These are phyloP conservation scores for Malus orientalis DNA, from an alignment of 306 rosid genomes.

Conservation along the genomic window DNA sequence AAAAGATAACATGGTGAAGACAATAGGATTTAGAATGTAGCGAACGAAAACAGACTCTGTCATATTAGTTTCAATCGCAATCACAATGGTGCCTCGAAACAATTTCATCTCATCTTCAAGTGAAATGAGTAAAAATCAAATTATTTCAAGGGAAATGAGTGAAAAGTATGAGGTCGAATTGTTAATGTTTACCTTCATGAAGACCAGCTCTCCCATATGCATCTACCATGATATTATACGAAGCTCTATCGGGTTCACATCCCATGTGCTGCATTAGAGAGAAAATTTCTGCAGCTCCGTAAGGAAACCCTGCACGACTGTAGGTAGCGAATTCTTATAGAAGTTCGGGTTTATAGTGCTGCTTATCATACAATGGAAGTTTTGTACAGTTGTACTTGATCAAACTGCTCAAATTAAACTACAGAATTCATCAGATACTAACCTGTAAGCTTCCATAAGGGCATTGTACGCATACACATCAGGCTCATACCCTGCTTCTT, in stretches of 20 bases:
- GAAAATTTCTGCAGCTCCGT: slow-evolving; percentile 87
- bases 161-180: background rate
- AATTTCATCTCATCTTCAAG: background rate
- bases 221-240: slow-evolving; percentile 88
- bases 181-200: slow-evolving; percentile 55
- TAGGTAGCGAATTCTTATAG: slow-evolving; percentile 7
- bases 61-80: background rate
- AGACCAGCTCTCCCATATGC: slow-evolving; percentile 93
- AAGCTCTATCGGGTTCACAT: slow-evolving; percentile 96
- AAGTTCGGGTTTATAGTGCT: background rate
- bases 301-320: slow-evolving; percentile 92
- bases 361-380: too few relatives aligned
- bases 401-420: background rate
- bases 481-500: slow-evolving; percentile 78
- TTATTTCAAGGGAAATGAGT: background rate
- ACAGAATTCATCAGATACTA: slow-evolving; percentile 10
- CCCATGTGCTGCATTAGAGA: slow-evolving; percentile 97
- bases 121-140: background rate
- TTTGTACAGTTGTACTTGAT: background rate
- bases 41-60: background rate
- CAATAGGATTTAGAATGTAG: background rate
- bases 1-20: background rate
- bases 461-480: slow-evolving; percentile 88
- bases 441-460: slow-evolving; percentile 97
- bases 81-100: background rate